These are phyloP conservation scores for Lactuca sativa DNA, from an alignment of 129 eudicot species.

Conservation along the genomic window DNA sequence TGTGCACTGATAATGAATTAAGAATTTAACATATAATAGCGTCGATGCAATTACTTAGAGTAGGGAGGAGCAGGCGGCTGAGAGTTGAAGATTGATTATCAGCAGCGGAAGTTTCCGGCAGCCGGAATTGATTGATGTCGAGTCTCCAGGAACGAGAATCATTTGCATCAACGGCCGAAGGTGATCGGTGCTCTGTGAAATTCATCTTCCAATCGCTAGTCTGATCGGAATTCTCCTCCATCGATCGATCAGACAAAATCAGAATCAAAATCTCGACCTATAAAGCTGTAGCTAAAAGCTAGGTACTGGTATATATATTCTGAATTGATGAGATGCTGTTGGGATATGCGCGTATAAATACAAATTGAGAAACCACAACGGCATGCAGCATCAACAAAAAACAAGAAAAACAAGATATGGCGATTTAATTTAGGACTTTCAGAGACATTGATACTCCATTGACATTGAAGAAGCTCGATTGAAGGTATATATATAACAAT, in stretches of 20 bases:
- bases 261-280: neutral
- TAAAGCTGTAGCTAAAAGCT: slow-evolving; percentile 1
- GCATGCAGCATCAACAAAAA: neutral
- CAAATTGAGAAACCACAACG: slow-evolving; percentile 1
- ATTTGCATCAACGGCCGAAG: slow-evolving; percentile 4
- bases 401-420: slow-evolving; percentile 4
- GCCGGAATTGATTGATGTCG: slow-evolving; percentile 25
- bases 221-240: slow-evolving; percentile 23
- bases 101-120: neutral
- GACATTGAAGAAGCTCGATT: neutral
- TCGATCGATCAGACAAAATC: neutral
- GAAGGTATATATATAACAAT: slow-evolving; percentile 2
- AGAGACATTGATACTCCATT: slow-evolving; percentile 5
- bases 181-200: neutral
- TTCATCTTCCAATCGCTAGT: neutral
- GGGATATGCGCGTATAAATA: neutral
- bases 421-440: slow-evolving; percentile 23
- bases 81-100: slow-evolving; percentile 5
- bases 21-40: neutral
- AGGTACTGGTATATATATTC: neutral
- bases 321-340: neutral
- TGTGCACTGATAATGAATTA: neutral
- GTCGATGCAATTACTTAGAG: slow-evolving; percentile 30
- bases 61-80: slow-evolving; percentile 8
- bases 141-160: slow-evolving; percentile 29